Base-by-base conservation (phyloP, 306 rosid genomes). In the Carpinus fangiana region DNA sequence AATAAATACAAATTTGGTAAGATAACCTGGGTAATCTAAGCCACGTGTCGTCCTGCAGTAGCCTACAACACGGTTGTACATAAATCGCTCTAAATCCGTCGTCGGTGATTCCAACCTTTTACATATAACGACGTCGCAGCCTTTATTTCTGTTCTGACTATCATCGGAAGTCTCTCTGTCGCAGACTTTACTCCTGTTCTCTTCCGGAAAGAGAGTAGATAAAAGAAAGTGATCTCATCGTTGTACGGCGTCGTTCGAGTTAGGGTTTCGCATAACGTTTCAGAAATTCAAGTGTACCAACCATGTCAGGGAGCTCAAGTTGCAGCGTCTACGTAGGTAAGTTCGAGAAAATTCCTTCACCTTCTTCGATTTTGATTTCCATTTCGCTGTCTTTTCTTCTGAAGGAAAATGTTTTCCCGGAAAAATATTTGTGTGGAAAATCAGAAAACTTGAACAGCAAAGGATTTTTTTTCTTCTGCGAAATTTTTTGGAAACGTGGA, bases 261-360 rank as follows among this genome's bases (percentile, higher is more conserved):
- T 66, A 31, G 86, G 87, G 80, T 80, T 90, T 80, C 56, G 75
- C 69, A 2, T 76, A 38, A n/a, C 75, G 74, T 73, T 72, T 74
- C 21, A n/a, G 34, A 31, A 74, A 74, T 74, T 59, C 76, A 36
- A 80, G 78, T 55, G 47, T 71, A 14, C 26, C 60, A 56, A 67
- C 13, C 21, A 87, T 88, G 96, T 89, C 91, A 8, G 80, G 77
- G 18, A 83, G 72, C 81, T n/a, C 93, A 2, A 78, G 78, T 62
- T 89, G 84, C 80, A 75, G 86, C 46, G 73, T 91, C 57, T 89
- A 87, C 62, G 76, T 89, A 31, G 91, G 96, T 89, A 46, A 68
- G 38, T 45, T 28, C 59, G 18, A 68, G 54, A 3, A 20, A 51
- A 67, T 31, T 21, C 52, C 57, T 34, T 21, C 67, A 53, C 26